Base-by-base conservation (phyloP, 2,329 filamentous ascomycete species). In the Lachnellula cervina region DNA sequence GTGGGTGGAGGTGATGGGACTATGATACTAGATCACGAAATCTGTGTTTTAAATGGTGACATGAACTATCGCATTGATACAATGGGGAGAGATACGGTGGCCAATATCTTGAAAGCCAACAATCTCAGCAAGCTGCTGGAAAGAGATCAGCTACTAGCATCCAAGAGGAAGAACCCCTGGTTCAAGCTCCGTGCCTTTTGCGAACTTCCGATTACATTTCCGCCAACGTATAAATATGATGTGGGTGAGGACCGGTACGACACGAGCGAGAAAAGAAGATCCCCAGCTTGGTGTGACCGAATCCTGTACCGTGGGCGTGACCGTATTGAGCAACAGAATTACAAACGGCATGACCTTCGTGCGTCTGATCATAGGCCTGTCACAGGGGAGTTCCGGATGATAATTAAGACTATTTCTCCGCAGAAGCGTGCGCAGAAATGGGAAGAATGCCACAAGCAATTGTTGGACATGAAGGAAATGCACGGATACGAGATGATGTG, bases 31-130 rank as follows among this genome's bases (percentile, higher is more conserved):
- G 94, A 99, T 68, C 94, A 99, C 68, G 94, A 99, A 73, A 87
- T 99, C n/a, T 97, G 93, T 71, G 84, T 99, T 48, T 75, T 97
- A 43, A 97, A 97, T 66, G 94, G 94, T 28, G 94, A 99, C 70
- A 80, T 99, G 49, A 99, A 99, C 73, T 99, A 99, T 72, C 91
- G 94, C 59, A 97, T 99, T 67, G 94, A 99, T 71, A 91, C 92
- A 23, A 97, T 97, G 83, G 90, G 90, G 17, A 89, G 94, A 49
- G 90, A 97, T 66, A 91, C 89, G 0, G 93, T 99, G 3, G 88
- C 97, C 53, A 87, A 86, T 57, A 91, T 90, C 1, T 83, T 97
- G 50, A 87, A 89, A 60, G 80, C 87, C 43, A 86, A 87, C 59
- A 96, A 97, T 63, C 78, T 97, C 2, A 68, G 78, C 28, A 96